These are phyloP conservation scores for Achaetomium macrosporum DNA, from an alignment of 2,329 filamentous ascomycete genomes.

Conservation along the genomic window DNA sequence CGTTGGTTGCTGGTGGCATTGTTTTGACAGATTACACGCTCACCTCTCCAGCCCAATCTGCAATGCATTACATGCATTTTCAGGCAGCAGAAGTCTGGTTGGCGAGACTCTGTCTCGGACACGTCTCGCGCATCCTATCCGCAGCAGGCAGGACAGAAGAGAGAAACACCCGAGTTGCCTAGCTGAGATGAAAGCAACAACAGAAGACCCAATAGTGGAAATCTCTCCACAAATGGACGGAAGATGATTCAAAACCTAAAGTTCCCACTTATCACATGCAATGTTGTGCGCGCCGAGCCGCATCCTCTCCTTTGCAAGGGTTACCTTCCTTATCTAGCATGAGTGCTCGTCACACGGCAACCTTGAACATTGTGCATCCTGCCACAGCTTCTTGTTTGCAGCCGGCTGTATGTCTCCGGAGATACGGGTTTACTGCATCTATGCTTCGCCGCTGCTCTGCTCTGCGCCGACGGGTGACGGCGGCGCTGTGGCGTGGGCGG, in stretches of 20 bases:
- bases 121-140: slow-evolving; percentile 1
- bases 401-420: no score
- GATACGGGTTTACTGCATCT: no score
- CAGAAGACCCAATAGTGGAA: not conserved
- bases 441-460: no score
- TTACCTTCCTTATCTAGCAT: no score
- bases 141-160: not conserved
- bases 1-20: no score
- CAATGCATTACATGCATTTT: not conserved
- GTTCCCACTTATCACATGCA: not conserved
- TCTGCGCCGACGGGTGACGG: no score
- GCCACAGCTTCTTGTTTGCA: not conserved
- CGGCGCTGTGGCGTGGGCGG: no score
- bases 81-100: not conserved
- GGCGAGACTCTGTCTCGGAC: slow-evolving; percentile 1
- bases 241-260: not conserved
- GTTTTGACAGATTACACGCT: not conserved
- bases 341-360: not conserved
- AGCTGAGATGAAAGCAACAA: not conserved
- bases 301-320: not conserved
- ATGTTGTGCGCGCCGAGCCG: not conserved
- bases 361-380: not conserved
- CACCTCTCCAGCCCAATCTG: no score
- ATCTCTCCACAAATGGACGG: not conserved
- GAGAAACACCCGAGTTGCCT: not conserved